These are phyloP conservation scores for Metarhizium album DNA, from an alignment of 2,329 filamentous ascomycete genomes.

Conservation along the genomic window DNA sequence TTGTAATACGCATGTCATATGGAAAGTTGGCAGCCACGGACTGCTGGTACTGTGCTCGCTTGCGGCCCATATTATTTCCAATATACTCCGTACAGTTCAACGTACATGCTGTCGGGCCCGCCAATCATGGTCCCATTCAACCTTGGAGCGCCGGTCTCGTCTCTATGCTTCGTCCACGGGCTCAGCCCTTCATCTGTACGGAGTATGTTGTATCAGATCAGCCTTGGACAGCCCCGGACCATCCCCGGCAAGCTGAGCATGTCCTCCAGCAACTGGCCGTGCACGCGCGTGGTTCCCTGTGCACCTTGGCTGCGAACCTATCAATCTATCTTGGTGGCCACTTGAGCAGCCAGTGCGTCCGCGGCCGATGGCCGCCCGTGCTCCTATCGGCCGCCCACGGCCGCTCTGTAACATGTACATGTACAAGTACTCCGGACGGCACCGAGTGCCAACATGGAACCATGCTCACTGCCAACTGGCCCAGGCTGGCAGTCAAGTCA, in stretches of 20 bases:
- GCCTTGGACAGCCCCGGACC: background rate
- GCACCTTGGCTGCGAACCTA: background rate
- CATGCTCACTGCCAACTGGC: background rate
- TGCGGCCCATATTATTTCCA: background rate
- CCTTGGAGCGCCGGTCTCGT: too few species aligned
- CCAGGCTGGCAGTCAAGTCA: too few species aligned
- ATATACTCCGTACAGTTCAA: background rate
- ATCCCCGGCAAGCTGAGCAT: background rate
- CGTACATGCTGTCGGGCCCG: background rate
- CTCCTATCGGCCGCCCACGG: background rate
- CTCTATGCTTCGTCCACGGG: background rate
- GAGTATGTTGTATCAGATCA: background rate
- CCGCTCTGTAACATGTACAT: too few species aligned
- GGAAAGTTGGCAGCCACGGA: background rate
- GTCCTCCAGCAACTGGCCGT: background rate
- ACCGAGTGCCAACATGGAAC: background rate
- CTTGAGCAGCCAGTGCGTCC: background rate
- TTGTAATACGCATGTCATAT: background rate
- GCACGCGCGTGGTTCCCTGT: background rate
- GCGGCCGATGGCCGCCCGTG: background rate
- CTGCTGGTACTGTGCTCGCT: background rate
- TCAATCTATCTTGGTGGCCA: background rate
- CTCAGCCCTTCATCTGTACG: background rate
- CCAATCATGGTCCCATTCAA: background rate
- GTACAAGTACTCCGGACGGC: too few species aligned